Evolutionary conservation across 768 basidiomycete species (phyloP), one percentile per base, ranked within the genome.

Genomic region (Rhodotorula paludigena): DNA sequence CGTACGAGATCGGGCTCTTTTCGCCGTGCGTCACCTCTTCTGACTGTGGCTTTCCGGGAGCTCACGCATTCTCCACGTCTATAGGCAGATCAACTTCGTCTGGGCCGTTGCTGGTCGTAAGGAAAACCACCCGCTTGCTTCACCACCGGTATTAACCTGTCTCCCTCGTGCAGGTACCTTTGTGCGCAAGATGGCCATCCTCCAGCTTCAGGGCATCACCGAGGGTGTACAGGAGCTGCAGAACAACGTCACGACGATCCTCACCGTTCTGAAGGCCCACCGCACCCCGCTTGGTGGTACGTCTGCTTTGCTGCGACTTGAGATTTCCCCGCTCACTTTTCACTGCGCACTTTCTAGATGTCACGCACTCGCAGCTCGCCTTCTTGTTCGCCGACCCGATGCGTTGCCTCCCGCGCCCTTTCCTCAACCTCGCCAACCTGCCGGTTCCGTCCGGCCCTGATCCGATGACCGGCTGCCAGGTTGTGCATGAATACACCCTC

Each of bases 91-190:
- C 36, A 38, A 38, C 53, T 56, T 38, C 20, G 12, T n/a, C 33
- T 73, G 69, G 69, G 66, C 69, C 1, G 60, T 68, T 3, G 73
- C 69, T 10, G 73, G 69, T 0, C 69, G 72, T 69, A 38, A 33
- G 67, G 16, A 8, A 14, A 23, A 1, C 10, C 48, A n/a, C 41
- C 12, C 18, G 30, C n/a, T 15, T 15, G 2, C 32, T 11, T 32
- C 32, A 10, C n/a, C 32, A 28, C 39, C 11, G 2, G 48, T 14
- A 14, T 18, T 44, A 33, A 5, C 6, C 28, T 36, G 52, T 23
- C 23, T 21, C 14, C 10, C 21, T 8, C 12, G 35, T 21, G 23
- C 55, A 68, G 71, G 71, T 16, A 73, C 72, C 14, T 63, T 75
- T 33, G 64, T 73, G 0, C 69, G 74, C 30, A 56, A 72, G 47